Percentiles rank a stretch among this genome's conserved stretches.
Evolutionary conservation across 768 basidiomycete species (phyloP).

Genomic region (Coprinopsis marcescibilis): DNA sequence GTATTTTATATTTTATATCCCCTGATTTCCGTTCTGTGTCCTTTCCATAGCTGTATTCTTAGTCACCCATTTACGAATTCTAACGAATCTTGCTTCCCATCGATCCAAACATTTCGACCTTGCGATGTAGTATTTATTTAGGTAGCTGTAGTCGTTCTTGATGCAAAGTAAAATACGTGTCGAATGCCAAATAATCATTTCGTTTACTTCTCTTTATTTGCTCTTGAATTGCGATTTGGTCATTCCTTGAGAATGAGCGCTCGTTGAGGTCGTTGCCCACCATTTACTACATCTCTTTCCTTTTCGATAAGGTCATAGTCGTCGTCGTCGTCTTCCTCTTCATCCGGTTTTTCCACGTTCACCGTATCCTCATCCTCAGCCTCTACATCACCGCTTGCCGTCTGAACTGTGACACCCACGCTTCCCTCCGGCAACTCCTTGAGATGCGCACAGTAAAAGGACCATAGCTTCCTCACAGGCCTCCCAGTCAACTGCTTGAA

Average conservation of each 20-base stretch:
- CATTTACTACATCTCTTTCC: too few species aligned
- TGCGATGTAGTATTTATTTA: background rate
- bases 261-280: too few species aligned
- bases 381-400: too few species aligned
- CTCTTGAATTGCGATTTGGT: background rate
- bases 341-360: background rate
- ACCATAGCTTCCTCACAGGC: constrained; percentile 53
- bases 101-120: background rate
- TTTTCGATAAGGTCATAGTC: background rate
- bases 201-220: background rate
- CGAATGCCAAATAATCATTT: too few species aligned
- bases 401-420: too few species aligned
- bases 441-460: constrained; percentile 41
- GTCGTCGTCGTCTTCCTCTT: background rate
- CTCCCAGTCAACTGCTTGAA: constrained; percentile 51
- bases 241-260: background rate
- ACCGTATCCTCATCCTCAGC: background rate
- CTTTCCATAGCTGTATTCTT: background rate
- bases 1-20: background rate
- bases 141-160: constrained; percentile 1
- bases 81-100: background rate
- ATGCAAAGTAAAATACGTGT: too few species aligned
- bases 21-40: background rate
- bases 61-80: background rate
- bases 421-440: too few species aligned